These are phyloP conservation scores for Psidium guajava DNA, from an alignment of 345 rosid genomes.

Conservation along the genomic window DNA sequence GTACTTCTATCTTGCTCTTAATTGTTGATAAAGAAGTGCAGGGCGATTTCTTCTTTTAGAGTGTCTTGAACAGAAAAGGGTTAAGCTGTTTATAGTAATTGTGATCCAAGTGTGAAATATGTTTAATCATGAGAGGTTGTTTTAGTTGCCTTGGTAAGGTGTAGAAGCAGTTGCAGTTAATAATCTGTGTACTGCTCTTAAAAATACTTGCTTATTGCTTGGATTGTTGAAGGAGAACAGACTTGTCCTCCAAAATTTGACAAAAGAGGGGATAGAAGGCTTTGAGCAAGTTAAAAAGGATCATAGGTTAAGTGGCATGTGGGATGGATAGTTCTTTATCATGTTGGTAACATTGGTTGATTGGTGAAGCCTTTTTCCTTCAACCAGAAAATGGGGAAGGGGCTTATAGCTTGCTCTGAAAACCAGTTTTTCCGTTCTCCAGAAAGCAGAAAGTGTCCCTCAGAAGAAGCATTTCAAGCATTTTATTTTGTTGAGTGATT, in stretches of 20 bases:
- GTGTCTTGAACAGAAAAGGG: neutral
- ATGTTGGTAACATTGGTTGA: neutral
- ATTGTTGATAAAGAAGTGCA: neutral
- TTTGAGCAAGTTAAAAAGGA: neutral
- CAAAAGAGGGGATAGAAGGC: neutral
- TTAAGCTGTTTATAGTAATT: neutral
- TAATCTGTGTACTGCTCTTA: neutral
- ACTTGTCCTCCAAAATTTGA: neutral
- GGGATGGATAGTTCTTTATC: neutral
- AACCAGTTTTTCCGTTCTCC: neutral
- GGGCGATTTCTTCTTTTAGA: neutral
- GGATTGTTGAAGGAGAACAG: neutral
- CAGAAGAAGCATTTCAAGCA: neutral
- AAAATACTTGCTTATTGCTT: neutral
- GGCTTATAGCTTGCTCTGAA: neutral
- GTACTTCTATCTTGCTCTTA: conserved; percentile 11
- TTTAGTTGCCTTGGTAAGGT: neutral
- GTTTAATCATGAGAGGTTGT: neutral
- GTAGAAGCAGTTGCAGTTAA: neutral
- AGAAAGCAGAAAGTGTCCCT: neutral
- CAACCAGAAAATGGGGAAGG: neutral
- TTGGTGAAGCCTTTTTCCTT: neutral
- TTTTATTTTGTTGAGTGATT: neutral
- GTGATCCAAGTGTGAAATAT: neutral
- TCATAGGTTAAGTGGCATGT: neutral